Conservation (phyloP, 1,139 yeast species). For the Sugiyamaella novakii region DNA sequence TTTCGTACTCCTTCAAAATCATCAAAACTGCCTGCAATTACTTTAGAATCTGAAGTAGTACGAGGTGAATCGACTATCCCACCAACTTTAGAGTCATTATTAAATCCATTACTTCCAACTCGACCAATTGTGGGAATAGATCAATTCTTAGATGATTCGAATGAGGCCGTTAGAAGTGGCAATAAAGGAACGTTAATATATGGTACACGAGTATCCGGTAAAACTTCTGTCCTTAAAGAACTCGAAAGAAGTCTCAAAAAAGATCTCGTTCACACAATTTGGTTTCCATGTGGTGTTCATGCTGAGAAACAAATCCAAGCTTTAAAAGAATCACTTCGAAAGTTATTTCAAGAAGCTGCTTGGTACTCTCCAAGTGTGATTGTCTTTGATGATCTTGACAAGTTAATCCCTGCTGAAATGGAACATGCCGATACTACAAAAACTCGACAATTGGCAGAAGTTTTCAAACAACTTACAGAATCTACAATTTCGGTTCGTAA, state of each 20-base stretch:
- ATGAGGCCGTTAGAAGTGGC: constrained; percentile 51
- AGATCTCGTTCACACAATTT: constrained; percentile 49
- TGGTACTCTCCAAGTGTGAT: constrained; percentile 83
- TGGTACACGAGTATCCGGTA: constrained; percentile 85
- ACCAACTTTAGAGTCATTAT: constrained; percentile 26
- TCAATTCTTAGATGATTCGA: constrained; percentile 47
- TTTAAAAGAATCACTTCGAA: constrained; percentile 53
- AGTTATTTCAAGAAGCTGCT: constrained; percentile 60
- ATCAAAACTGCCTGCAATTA: constrained; percentile 1
- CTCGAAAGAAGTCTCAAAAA: constrained; percentile 46
- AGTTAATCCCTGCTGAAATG: constrained; percentile 67
- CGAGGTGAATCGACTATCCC: constrained; percentile 54
- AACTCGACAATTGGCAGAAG: constrained; percentile 60
- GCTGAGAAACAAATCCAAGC: constrained; percentile 60
- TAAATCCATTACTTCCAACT: constrained; percentile 4
- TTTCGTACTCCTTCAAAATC: constrained; percentile 44
- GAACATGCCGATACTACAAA: constrained; percentile 68
- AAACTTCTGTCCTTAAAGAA: constrained; percentile 56
- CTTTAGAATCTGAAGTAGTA: constrained; percentile 54
- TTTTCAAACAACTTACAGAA: constrained; percentile 45
- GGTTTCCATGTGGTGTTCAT: constrained; percentile 55
- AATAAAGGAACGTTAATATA: constrained; percentile 60
- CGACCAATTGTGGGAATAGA: constrained; percentile 60
- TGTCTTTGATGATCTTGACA: constrained; percentile 80
- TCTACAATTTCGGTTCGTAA: constrained; percentile 49